Percentiles rank a stretch among this genome's conserved stretches.
Evolutionary conservation across 208 protist species (phyloP).

Genomic region (Vickermania ingenoplastis): DNA sequence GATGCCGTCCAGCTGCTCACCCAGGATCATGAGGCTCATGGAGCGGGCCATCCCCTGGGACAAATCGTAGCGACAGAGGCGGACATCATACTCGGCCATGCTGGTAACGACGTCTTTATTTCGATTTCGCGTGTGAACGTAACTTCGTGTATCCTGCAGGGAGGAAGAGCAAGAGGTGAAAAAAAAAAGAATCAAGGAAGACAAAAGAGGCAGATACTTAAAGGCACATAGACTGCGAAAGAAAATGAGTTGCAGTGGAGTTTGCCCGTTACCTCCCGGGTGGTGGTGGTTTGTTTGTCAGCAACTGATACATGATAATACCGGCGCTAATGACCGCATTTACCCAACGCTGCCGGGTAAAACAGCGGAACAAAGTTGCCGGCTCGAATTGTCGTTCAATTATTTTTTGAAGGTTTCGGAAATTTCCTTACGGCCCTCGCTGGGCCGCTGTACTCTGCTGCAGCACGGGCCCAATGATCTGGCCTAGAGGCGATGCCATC

Average conservation of each 20-base stretch:
- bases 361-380: no score
- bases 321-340: no score
- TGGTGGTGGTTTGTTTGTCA: no score
- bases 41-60: constrained; percentile 41
- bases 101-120: no score
- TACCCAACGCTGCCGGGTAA: no score
- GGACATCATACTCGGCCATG: constrained; percentile 14
- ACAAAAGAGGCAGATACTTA: background rate
- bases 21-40: constrained; percentile 36
- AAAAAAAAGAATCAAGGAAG: background rate
- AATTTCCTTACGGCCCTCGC: background rate
- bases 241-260: no score
- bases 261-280: no score
- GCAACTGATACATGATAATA: no score
- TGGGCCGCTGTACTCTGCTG: constrained; percentile 28
- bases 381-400: no score
- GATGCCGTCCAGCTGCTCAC: constrained; percentile 61
- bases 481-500: constrained; percentile 67
- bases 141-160: no score
- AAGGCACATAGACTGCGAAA: background rate
- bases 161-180: background rate
- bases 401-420: no score
- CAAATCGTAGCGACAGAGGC: constrained; percentile 77
- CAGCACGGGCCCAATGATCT: constrained; percentile 69
- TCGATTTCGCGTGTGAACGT: no score